phyloP scores from a whole-genome alignment of 1,284 basidiomycete species.

The Cutaneotrichosporon mucoides region DNA sequence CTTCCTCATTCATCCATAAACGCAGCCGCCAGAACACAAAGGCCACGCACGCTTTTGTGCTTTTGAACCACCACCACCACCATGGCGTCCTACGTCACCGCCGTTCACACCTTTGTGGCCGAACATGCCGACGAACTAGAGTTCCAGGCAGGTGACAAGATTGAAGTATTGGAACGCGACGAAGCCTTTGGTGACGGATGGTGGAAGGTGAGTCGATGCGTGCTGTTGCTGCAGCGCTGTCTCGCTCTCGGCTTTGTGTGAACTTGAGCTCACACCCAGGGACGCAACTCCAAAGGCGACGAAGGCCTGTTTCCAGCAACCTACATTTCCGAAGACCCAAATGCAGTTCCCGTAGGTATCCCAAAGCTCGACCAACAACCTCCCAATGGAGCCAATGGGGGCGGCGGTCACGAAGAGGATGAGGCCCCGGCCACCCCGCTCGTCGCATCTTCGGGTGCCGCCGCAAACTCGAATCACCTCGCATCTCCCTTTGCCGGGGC shows the following conservation, averaged over 20 bases:
- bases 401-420: conserved; percentile 13
- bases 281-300: conserved; percentile 75
- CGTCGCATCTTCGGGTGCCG: neutral
- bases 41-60: too few relatives aligned
- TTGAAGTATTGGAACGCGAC: conserved; percentile 88
- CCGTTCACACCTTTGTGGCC: conserved; percentile 61
- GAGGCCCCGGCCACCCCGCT: conserved; percentile 23
- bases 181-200: conserved; percentile 95
- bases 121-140: conserved; percentile 92
- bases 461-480: conserved; percentile 2
- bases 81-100: conserved; percentile 34
- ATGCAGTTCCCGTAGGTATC: conserved; percentile 1
- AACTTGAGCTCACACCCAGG: conserved; percentile 53
- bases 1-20: too few relatives aligned
- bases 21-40: too few relatives aligned
- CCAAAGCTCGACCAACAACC: neutral
- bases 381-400: neutral
- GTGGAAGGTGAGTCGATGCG: conserved; percentile 75
- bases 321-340: conserved; percentile 66
- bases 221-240: too few relatives aligned
- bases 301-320: conserved; percentile 85
- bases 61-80: neutral
- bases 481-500: conserved; percentile 7
- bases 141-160: conserved; percentile 79
- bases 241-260: too few relatives aligned